A percentile compares a stretch with the other conserved stretches of the same genome.
These are phyloP conservation scores for Alternaria rosae DNA, from an alignment of 2,329 filamentous ascomycete genomes.

Conservation along the genomic window DNA sequence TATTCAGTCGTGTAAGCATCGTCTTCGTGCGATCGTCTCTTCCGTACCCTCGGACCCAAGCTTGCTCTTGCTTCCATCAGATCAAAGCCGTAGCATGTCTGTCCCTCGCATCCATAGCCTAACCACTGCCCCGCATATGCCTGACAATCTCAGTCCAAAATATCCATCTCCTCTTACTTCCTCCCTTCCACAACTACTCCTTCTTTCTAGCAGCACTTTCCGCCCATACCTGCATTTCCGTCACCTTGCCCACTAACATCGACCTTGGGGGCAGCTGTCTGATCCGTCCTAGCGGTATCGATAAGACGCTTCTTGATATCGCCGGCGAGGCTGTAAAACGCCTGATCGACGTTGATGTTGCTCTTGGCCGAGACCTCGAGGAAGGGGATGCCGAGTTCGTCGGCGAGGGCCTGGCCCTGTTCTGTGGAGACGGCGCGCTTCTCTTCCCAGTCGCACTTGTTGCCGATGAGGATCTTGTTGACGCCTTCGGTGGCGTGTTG, in stretches of 20 bases:
- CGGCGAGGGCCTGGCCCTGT: slow-evolving; percentile 88
- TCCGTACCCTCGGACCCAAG: neutral
- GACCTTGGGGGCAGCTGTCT: slow-evolving; percentile 37
- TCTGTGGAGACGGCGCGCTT: slow-evolving; percentile 94
- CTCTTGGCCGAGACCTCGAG: slow-evolving; percentile 98
- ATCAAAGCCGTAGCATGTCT: slow-evolving; percentile 4
- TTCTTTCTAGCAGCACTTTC: slow-evolving; percentile 48
- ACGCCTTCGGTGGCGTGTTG: slow-evolving; percentile 98
- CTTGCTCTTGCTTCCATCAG: neutral
- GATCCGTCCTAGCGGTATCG: slow-evolving; percentile 82
- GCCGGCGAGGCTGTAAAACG: slow-evolving; percentile 91
- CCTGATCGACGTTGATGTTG: slow-evolving; percentile 99
- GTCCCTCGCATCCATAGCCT: neutral
- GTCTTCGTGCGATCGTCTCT: slow-evolving; percentile 9
- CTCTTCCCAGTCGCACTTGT: slow-evolving; percentile 99
- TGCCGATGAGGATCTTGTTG: slow-evolving; percentile 99
- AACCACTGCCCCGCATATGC: neutral
- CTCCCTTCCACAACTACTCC: neutral
- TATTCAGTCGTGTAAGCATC: slow-evolving; percentile 6
- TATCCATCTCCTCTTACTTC: neutral
- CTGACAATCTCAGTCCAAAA: neutral
- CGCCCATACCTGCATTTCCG: slow-evolving; percentile 42
- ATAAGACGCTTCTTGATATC: slow-evolving; percentile 99
- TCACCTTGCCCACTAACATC: slow-evolving; percentile 42
- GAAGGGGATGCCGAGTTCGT: slow-evolving; percentile 97